phyloP scores from a whole-genome alignment of 345 rosid genomes.

The Melastoma malabathricum region DNA sequence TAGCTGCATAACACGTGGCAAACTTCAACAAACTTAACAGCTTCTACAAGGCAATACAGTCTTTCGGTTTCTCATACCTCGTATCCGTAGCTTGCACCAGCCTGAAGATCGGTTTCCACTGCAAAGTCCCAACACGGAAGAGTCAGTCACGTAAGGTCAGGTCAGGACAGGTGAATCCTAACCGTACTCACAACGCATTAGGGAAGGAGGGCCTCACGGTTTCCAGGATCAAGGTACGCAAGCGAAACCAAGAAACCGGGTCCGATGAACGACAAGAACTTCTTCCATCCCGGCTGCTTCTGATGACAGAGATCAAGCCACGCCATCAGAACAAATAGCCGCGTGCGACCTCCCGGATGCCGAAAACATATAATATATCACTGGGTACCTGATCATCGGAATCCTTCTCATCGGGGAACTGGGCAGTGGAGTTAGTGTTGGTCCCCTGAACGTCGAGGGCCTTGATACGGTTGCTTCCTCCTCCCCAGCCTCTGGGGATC shows the following conservation, averaged over 20 bases:
- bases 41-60: background rate
- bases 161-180: background rate
- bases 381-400: constrained; percentile 2
- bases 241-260: constrained; percentile 54
- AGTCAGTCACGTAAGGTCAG: background rate
- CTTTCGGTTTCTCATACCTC: constrained; percentile 6
- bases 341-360: too few species aligned
- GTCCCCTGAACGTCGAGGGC: constrained; percentile 15
- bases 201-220: constrained; percentile 17
- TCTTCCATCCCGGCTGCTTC: constrained; percentile 46
- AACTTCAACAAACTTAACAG: background rate
- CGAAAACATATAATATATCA: too few species aligned
- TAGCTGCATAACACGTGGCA: constrained; percentile 4
- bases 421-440: constrained; percentile 1
- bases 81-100: constrained; percentile 19
- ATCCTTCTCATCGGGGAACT: background rate
- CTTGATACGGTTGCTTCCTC: constrained; percentile 25
- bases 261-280: constrained; percentile 35
- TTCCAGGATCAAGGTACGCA: constrained; percentile 62
- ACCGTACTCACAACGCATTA: too few species aligned
- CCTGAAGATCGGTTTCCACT: constrained; percentile 24
- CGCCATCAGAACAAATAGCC: too few species aligned
- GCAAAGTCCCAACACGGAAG: background rate
- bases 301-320: background rate
- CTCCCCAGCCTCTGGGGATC: background rate